Evolutionary conservation across 2,329 filamentous ascomycete species (phyloP).

Genomic region (Fusarium transvaalense): DNA sequence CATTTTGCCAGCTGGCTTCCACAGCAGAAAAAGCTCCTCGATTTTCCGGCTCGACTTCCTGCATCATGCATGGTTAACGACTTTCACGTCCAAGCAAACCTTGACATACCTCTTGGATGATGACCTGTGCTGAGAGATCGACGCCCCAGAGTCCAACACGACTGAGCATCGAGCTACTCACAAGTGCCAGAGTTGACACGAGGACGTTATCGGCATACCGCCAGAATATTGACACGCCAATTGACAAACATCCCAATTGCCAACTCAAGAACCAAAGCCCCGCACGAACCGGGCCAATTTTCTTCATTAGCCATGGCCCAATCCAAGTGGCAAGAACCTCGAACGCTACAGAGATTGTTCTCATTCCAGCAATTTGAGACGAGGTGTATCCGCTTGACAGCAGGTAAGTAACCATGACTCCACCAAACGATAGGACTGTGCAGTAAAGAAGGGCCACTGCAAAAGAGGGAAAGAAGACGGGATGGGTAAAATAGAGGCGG

Average conservation of each 20-base stretch:
- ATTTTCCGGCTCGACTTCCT: constrained; percentile 66
- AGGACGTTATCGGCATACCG: constrained; percentile 44
- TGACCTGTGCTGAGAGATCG: constrained; percentile 70
- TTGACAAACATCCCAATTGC: constrained; percentile 70
- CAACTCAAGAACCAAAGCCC: constrained; percentile 79
- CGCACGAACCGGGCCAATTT: constrained; percentile 70
- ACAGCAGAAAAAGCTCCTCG: constrained; percentile 77
- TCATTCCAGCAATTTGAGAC: constrained; percentile 64
- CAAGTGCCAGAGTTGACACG: constrained; percentile 61
- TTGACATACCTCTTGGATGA: constrained; percentile 68
- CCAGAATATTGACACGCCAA: constrained; percentile 60
- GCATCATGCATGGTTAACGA: constrained; percentile 7
- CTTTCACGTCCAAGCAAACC: background rate
- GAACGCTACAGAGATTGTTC: constrained; percentile 65
- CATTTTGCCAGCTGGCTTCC: constrained; percentile 76
- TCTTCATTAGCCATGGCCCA: constrained; percentile 66
- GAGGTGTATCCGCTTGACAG: constrained; percentile 66
- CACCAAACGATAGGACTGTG: constrained; percentile 69
- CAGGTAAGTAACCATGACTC: constrained; percentile 75
- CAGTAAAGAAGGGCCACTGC: constrained; percentile 71
- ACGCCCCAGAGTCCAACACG: constrained; percentile 72
- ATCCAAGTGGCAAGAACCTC: constrained; percentile 73
- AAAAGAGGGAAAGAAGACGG: constrained; percentile 71
- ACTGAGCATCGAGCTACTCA: constrained; percentile 65
- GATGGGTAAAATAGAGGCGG: constrained; percentile 64